These are phyloP conservation scores for Podospora didyma DNA, from an alignment of 495 filamentous ascomycete species.

Conservation along the genomic window DNA sequence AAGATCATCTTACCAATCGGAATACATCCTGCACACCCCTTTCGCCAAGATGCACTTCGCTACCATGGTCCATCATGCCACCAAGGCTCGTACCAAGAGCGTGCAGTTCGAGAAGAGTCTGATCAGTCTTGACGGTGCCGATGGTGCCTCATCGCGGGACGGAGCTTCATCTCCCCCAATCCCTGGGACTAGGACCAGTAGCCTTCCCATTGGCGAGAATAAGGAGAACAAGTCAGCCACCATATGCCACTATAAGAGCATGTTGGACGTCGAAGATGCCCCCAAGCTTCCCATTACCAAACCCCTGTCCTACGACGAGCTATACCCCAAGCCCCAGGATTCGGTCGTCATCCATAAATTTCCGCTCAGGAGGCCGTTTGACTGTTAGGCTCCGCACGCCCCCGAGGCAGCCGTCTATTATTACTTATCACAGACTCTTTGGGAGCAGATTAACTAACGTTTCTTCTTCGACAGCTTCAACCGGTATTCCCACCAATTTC, in stretches of 20 bases:
- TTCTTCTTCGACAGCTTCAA: constrained; percentile 38
- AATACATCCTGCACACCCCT: constrained; percentile 29
- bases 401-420: constrained; percentile 1
- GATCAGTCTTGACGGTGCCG: constrained; percentile 20
- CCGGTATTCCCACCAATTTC: constrained; percentile 36
- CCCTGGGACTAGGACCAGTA: constrained; percentile 31
- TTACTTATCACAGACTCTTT: neutral
- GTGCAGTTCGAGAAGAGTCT: constrained; percentile 41
- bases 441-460: constrained; percentile 21
- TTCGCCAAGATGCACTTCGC: constrained; percentile 35
- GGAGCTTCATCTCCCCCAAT: constrained; percentile 19
- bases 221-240: constrained; percentile 27
- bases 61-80: constrained; percentile 40
- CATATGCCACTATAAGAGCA: constrained; percentile 43
- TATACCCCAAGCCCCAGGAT: constrained; percentile 31
- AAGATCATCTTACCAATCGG: constrained; percentile 30
- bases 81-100: constrained; percentile 39
- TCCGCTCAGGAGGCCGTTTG: constrained; percentile 7
- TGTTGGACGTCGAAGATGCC: constrained; percentile 45
- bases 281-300: constrained; percentile 42
- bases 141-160: constrained; percentile 17
- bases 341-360: constrained; percentile 4
- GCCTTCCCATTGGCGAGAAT: constrained; percentile 21
- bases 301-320: constrained; percentile 45
- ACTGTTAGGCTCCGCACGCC: constrained; percentile 34